Evolutionary conservation across 768 basidiomycete genomes (phyloP).

Genomic region (Leccinum ochraceum): DNA sequence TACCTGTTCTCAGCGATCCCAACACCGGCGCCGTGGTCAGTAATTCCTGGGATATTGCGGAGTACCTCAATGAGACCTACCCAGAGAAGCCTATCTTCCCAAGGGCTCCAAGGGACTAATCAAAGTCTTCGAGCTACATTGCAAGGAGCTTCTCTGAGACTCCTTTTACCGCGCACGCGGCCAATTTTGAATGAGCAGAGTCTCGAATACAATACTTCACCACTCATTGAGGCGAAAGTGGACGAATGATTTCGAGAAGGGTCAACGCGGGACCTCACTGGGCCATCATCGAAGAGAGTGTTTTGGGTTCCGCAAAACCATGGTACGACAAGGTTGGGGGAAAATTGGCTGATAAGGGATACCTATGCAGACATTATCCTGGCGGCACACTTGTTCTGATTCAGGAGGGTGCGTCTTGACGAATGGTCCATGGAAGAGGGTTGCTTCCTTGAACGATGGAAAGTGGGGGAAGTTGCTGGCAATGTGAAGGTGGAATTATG

Average conservation of each 20-base stretch:
- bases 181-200: constrained; percentile 36
- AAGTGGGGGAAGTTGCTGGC: constrained; percentile 28
- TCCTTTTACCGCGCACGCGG: constrained; percentile 22
- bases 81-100: constrained; percentile 33
- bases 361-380: constrained; percentile 33
- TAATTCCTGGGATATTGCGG: constrained; percentile 35
- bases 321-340: constrained; percentile 29
- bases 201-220: constrained; percentile 40
- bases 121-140: constrained; percentile 12
- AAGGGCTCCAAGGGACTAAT: constrained; percentile 24
- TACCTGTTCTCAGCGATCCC: constrained; percentile 38
- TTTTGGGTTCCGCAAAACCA: constrained; percentile 6
- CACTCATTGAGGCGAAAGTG: constrained; percentile 34
- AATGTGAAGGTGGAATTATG: constrained; percentile 26
- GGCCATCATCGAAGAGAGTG: constrained; percentile 17
- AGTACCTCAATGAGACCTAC: constrained; percentile 38
- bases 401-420: constrained; percentile 19
- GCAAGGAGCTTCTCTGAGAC: constrained; percentile 2
- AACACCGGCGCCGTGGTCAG: constrained; percentile 28
- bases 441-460: constrained; percentile 27
- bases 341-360: constrained; percentile 31
- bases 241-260: constrained; percentile 41
- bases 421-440: constrained; percentile 24
- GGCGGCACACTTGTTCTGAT: constrained; percentile 14
- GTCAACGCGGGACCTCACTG: constrained; percentile 33